These are phyloP conservation scores for Paxillus rubicundulus DNA, from an alignment of 768 basidiomycete species.

Conservation along the genomic window DNA sequence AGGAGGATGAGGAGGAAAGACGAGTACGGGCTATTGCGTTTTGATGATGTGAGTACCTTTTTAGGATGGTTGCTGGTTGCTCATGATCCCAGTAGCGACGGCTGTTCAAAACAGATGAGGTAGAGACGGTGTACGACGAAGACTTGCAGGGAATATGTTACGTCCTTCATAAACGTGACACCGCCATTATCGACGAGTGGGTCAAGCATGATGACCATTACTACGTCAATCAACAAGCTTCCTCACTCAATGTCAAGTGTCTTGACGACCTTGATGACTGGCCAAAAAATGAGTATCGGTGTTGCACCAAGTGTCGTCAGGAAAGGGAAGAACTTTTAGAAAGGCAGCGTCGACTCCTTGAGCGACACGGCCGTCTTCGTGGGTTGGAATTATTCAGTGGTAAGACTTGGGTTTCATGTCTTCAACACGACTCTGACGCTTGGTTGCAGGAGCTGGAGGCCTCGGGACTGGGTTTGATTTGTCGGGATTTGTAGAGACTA, in stretches of 20 bases:
- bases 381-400: slow-evolving; percentile 72
- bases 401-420: slow-evolving; percentile 24
- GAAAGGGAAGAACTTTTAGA: slow-evolving; percentile 32
- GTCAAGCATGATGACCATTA: slow-evolving; percentile 56
- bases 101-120: slow-evolving; percentile 40
- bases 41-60: slow-evolving; percentile 41
- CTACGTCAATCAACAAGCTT: slow-evolving; percentile 42
- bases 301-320: slow-evolving; percentile 41
- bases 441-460: slow-evolving; percentile 63
- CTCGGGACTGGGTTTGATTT: slow-evolving; percentile 65
- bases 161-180: slow-evolving; percentile 39
- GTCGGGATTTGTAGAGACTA: slow-evolving; percentile 59
- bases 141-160: slow-evolving; percentile 56
- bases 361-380: slow-evolving; percentile 44
- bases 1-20: slow-evolving; percentile 15
- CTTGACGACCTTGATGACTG: slow-evolving; percentile 24
- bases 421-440: background rate
- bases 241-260: slow-evolving; percentile 16
- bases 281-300: slow-evolving; percentile 27
- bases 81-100: slow-evolving; percentile 27
- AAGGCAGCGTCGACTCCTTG: slow-evolving; percentile 29
- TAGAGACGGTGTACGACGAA: slow-evolving; percentile 27
- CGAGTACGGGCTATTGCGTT: slow-evolving; percentile 20
- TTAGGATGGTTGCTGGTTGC: background rate
- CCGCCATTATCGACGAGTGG: slow-evolving; percentile 38